phyloP scores from a whole-genome alignment of 371 early-diverging fungal species.

The Mycotypha africana region DNA sequence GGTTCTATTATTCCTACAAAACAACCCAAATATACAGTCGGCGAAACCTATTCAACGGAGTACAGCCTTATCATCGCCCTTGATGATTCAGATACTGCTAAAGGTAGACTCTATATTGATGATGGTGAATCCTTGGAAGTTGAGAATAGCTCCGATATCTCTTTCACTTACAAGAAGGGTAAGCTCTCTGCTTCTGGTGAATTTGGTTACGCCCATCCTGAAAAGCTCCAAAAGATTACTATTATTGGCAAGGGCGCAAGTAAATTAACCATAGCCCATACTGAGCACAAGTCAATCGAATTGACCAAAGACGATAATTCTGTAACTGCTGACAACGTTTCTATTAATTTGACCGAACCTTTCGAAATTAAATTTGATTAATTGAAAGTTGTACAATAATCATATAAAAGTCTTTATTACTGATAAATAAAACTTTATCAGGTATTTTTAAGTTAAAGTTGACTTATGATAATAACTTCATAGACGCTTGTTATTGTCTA shows the following conservation, averaged over 20 bases:
- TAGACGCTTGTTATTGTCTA: too few relatives aligned
- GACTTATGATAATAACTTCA: too few relatives aligned
- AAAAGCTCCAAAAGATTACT: slow-evolving; percentile 15
- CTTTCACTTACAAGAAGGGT: slow-evolving; percentile 19
- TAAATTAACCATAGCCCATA: slow-evolving; percentile 5
- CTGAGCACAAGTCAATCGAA: slow-evolving; percentile 6
- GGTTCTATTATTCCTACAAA: slow-evolving; percentile 47
- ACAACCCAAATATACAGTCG: slow-evolving; percentile 39
- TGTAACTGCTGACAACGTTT: background rate
- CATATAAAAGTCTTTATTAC: too few relatives aligned
- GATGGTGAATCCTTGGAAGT: slow-evolving; percentile 49
- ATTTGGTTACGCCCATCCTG: slow-evolving; percentile 24
- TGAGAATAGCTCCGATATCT: slow-evolving; percentile 19
- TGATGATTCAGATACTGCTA: slow-evolving; percentile 30
- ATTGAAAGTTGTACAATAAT: too few relatives aligned
- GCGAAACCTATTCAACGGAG: slow-evolving; percentile 34
- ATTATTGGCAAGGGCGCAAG: slow-evolving; percentile 10
- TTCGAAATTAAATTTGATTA: slow-evolving; percentile 12
- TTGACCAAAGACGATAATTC: slow-evolving; percentile 2
- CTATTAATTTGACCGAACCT: slow-evolving; percentile 4
- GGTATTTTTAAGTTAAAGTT: too few relatives aligned
- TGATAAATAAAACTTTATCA: too few relatives aligned
- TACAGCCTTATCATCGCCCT: slow-evolving; percentile 48
- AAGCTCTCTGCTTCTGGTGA: slow-evolving; percentile 21
- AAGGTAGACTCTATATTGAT: slow-evolving; percentile 52